These are phyloP conservation scores for Colletotrichum horii DNA, from an alignment of 2,329 filamentous ascomycete species.

Conservation along the genomic window DNA sequence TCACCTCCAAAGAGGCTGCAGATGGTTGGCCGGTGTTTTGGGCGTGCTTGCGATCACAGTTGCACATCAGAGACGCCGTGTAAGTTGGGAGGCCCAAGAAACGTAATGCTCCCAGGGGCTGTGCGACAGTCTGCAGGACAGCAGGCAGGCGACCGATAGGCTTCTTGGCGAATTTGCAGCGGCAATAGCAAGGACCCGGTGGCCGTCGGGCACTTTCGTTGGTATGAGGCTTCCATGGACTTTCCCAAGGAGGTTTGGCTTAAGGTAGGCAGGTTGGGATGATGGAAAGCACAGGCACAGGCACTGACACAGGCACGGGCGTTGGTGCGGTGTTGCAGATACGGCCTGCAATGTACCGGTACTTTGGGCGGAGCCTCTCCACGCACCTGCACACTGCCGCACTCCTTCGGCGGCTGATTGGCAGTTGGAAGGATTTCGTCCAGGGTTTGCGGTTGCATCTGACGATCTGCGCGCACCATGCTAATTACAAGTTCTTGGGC, in stretches of 20 bases:
- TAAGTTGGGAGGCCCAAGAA: neutral
- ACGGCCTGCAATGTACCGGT: constrained; percentile 4
- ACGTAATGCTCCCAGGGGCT: neutral
- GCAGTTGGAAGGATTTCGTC: neutral
- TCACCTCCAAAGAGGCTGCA: constrained; percentile 5
- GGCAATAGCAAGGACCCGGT: neutral
- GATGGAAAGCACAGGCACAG: neutral
- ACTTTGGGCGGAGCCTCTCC: constrained; percentile 6
- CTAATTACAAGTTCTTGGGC: neutral
- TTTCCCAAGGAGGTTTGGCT: neutral
- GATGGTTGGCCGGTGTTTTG: neutral
- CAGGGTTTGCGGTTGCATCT: neutral
- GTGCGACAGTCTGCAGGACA: neutral
- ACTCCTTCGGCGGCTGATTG: neutral
- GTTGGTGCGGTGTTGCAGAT: neutral
- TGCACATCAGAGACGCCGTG: neutral
- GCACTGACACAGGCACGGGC: neutral
- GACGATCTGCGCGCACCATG: neutral
- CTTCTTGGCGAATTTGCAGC: neutral
- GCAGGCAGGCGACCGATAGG: neutral
- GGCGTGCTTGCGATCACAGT: neutral
- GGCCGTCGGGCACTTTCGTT: neutral
- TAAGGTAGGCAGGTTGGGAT: neutral
- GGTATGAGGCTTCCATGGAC: neutral
- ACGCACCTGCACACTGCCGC: neutral